A percentile compares a stretch with the other conserved stretches of the same genome.
Evolutionary conservation across 352 stramenopile species (phyloP).

Genomic region (Phytophthora chlamydospora): DNA sequence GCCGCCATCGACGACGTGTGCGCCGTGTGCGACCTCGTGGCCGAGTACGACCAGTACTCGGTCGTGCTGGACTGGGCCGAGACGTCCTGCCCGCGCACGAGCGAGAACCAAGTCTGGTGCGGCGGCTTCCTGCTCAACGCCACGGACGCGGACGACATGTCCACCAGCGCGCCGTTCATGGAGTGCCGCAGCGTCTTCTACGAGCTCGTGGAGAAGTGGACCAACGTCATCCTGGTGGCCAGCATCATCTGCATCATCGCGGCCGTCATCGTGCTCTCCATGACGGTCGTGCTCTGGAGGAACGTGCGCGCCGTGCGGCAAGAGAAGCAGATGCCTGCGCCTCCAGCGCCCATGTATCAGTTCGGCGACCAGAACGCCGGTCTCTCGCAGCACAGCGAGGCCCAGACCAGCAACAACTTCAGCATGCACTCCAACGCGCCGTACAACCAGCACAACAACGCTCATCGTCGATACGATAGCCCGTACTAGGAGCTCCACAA

Average conservation of each 20-base stretch:
- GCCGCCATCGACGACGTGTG: slow-evolving; percentile 58
- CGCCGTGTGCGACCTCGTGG: slow-evolving; percentile 57
- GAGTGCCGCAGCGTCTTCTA: slow-evolving; percentile 71
- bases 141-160: slow-evolving; percentile 48
- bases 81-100: slow-evolving; percentile 54
- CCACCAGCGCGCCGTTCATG: slow-evolving; percentile 59
- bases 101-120: slow-evolving; percentile 74
- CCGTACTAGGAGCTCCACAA: slow-evolving; percentile 34
- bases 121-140: slow-evolving; percentile 64
- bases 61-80: slow-evolving; percentile 73
- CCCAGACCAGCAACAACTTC: slow-evolving; percentile 36
- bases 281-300: slow-evolving; percentile 63
- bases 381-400: slow-evolving; percentile 29
- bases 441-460: slow-evolving; percentile 24
- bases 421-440: slow-evolving; percentile 42
- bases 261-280: slow-evolving; percentile 53
- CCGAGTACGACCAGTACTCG: slow-evolving; percentile 65
- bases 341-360: slow-evolving; percentile 38
- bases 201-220: slow-evolving; percentile 73
- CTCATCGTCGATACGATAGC: slow-evolving; percentile 44
- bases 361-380: slow-evolving; percentile 28
- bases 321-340: slow-evolving; percentile 19
- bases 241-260: slow-evolving; percentile 62
- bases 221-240: slow-evolving; percentile 57
- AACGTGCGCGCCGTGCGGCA: slow-evolving; percentile 34